phyloP scores from a whole-genome alignment of 139 green algal species.

The Coelastrella sp. region DNA sequence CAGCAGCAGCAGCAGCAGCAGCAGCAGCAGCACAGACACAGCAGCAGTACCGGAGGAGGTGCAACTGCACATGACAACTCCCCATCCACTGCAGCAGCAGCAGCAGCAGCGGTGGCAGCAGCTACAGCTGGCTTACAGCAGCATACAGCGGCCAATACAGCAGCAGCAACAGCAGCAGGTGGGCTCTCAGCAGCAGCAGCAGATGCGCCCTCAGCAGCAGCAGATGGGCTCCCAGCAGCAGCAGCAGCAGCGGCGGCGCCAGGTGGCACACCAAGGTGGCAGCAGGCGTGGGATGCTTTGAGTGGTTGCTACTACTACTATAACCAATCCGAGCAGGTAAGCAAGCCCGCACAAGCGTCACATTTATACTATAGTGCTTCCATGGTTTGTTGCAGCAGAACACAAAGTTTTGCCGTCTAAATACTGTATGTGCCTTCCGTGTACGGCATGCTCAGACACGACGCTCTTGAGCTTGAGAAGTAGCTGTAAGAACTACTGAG shows the following conservation, averaged over 20 bases:
- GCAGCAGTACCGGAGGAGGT: not conserved
- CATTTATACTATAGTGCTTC: not conserved
- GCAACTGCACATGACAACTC: not conserved
- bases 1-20: not conserved
- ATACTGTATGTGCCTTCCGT: too few species aligned
- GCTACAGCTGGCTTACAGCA: not conserved
- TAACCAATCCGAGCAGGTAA: constrained; percentile 5
- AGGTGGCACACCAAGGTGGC: not conserved
- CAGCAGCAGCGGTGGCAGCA: not conserved
- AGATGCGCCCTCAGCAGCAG: not conserved
- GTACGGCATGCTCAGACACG: too few species aligned
- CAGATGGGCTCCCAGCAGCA: not conserved
- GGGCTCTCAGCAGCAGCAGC: not conserved
- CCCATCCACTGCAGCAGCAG: not conserved
- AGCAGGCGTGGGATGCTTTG: not conserved
- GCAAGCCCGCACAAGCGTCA: not conserved
- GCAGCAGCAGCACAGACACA: not conserved
- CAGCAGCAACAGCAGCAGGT: not conserved
- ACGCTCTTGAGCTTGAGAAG: too few species aligned
- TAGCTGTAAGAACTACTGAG: too few species aligned
- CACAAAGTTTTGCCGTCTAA: too few species aligned
- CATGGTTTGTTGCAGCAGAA: too few species aligned
- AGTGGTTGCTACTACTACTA: constrained; percentile 31
- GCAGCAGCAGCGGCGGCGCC: not conserved
- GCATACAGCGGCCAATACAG: not conserved